These are phyloP conservation scores for Panaeolus papilionaceus DNA, from an alignment of 768 basidiomycete species.

Conservation along the genomic window DNA sequence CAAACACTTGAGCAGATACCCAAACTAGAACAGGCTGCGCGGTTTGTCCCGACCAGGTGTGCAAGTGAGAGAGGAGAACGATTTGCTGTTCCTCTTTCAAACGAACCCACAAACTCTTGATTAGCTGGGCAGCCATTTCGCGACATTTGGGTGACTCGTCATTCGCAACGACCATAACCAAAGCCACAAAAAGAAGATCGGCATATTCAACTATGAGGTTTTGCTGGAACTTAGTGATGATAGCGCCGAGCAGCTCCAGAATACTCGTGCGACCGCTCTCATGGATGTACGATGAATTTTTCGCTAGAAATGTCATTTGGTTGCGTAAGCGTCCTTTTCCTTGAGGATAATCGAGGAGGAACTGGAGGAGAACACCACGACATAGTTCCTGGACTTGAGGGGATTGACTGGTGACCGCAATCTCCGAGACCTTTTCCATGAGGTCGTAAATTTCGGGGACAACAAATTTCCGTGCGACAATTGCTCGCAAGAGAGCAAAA, in stretches of 20 bases:
- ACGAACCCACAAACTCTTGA: slow-evolving; percentile 76
- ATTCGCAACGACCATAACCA: slow-evolving; percentile 94
- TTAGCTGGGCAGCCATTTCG: slow-evolving; percentile 84
- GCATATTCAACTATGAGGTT: slow-evolving; percentile 78
- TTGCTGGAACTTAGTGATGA: slow-evolving; percentile 84
- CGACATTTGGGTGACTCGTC: slow-evolving; percentile 91
- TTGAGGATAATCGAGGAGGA: slow-evolving; percentile 97
- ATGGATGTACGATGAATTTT: slow-evolving; percentile 89
- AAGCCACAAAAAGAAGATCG: slow-evolving; percentile 88
- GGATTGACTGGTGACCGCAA: slow-evolving; percentile 95
- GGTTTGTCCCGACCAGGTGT: slow-evolving; percentile 76
- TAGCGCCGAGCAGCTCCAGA: slow-evolving; percentile 87
- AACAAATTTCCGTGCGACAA: slow-evolving; percentile 89
- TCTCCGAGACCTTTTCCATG: slow-evolving; percentile 91
- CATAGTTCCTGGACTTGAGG: slow-evolving; percentile 90
- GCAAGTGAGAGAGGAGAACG: slow-evolving; percentile 71
- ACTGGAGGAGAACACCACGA: slow-evolving; percentile 87
- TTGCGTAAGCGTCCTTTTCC: slow-evolving; percentile 88
- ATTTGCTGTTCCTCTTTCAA: slow-evolving; percentile 65
- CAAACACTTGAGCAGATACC: slow-evolving; percentile 84
- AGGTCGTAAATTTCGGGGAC: slow-evolving; percentile 97
- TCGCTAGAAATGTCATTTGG: slow-evolving; percentile 90
- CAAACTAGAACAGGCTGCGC: slow-evolving; percentile 66
- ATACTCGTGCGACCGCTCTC: slow-evolving; percentile 94
- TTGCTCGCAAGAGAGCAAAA: slow-evolving; percentile 88